Evolutionary conservation across 768 basidiomycete genomes (phyloP).

Genomic region (Podaxis carcinomalis): DNA sequence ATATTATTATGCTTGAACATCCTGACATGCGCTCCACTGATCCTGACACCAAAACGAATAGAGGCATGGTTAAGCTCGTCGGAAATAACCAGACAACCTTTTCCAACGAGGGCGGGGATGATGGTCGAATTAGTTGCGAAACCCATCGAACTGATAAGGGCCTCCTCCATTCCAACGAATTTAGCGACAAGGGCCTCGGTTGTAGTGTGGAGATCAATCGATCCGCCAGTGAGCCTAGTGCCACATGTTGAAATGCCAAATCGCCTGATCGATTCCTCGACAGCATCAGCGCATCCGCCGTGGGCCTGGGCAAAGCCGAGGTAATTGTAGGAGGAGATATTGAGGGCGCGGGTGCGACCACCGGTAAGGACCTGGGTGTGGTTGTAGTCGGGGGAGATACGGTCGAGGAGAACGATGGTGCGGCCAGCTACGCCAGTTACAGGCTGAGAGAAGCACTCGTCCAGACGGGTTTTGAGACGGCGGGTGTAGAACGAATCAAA

Average conservation of each 20-base stretch:
- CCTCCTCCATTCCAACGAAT: constrained; percentile 88
- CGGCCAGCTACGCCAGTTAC: constrained; percentile 95
- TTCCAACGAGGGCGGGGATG: constrained; percentile 85
- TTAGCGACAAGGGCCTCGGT: constrained; percentile 85
- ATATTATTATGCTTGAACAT: constrained; percentile 99
- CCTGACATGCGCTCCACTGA: constrained; percentile 84
- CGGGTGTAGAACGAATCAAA: constrained; percentile 99
- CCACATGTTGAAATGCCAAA: constrained; percentile 82
- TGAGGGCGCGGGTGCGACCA: constrained; percentile 80
- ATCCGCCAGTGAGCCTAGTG: constrained; percentile 78
- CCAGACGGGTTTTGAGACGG: constrained; percentile 88
- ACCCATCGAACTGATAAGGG: constrained; percentile 93
- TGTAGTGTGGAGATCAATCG: constrained; percentile 75
- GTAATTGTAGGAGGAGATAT: constrained; percentile 98
- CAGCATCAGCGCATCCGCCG: constrained; percentile 93
- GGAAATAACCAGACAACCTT: constrained; percentile 92
- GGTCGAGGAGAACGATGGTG: constrained; percentile 82
- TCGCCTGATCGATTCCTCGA: constrained; percentile 74
- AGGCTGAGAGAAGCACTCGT: constrained; percentile 92
- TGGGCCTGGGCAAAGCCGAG: constrained; percentile 94
- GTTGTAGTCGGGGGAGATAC: constrained; percentile 79
- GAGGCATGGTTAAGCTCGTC: constrained; percentile 97
- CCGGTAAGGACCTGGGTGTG: constrained; percentile 75
- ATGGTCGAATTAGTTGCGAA: constrained; percentile 93
- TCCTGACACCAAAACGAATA: constrained; percentile 87